Conservation (phyloP, 768 basidiomycete species). For the Leccinum olivaceopallidum region DNA sequence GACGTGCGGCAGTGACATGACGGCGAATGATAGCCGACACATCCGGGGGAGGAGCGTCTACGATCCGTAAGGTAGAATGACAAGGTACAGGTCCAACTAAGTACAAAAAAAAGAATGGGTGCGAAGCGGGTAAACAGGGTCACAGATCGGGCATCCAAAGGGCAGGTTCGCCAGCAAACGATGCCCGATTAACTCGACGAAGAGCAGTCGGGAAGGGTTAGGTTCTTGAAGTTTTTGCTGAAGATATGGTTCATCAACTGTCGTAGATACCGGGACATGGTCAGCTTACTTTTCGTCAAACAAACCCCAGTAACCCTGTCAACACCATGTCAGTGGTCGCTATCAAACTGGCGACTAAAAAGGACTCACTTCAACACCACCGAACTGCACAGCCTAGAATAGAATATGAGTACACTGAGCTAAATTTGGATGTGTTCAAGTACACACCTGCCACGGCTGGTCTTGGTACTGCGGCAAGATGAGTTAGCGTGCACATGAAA, state of each 20-base stretch:
- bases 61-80: constrained; percentile 8
- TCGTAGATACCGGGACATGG: constrained; percentile 15
- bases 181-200: constrained; percentile 1
- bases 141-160: constrained; percentile 10
- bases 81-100: constrained; percentile 24
- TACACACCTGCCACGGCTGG: constrained; percentile 75
- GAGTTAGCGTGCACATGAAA: constrained; percentile 4
- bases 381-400: constrained; percentile 56
- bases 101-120: constrained; percentile 13
- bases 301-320: constrained; percentile 61
- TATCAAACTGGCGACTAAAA: constrained; percentile 4
- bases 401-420: constrained; percentile 10
- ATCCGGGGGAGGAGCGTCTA: background rate
- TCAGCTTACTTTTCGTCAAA: constrained; percentile 55
- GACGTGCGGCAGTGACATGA: background rate
- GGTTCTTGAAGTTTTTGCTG: constrained; percentile 70
- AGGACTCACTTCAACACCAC: constrained; percentile 67
- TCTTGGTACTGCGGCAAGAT: constrained; percentile 56
- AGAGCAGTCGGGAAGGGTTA: constrained; percentile 64
- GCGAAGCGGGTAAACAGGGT: background rate
- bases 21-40: background rate
- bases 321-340: constrained; percentile 9
- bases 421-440: background rate
- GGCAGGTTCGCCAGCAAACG: background rate
- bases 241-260: constrained; percentile 19